A percentile compares a stretch with the other conserved stretches of the same genome.
Evolutionary conservation across 2,329 filamentous ascomycete species (phyloP).

Genomic region (Scytalidium sp.): DNA sequence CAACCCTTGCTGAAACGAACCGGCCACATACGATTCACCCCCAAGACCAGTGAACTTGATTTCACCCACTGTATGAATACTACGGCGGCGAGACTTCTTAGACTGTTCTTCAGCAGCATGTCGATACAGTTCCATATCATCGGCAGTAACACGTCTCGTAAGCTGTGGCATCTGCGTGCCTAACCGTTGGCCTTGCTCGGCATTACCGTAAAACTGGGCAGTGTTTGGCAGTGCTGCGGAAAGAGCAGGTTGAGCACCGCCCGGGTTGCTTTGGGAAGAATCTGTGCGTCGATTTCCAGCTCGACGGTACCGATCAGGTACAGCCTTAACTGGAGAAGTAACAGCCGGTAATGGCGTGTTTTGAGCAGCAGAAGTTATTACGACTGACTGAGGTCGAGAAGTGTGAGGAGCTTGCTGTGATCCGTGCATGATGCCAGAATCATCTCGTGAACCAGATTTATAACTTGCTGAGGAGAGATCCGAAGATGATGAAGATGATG

Average conservation of each 20-base stretch:
- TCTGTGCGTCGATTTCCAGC: conserved; percentile 49
- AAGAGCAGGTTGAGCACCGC: conserved; percentile 42
- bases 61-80: conserved; percentile 66
- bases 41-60: conserved; percentile 13
- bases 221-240: conserved; percentile 52
- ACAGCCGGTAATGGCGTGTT: conserved; percentile 40
- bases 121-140: conserved; percentile 49
- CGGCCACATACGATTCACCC: conserved; percentile 9
- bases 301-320: conserved; percentile 82
- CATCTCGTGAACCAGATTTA: conserved; percentile 48
- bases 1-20: conserved; percentile 21
- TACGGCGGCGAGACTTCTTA: conserved; percentile 77
- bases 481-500: conserved; percentile 29
- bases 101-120: conserved; percentile 60
- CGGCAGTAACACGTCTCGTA: conserved; percentile 16
- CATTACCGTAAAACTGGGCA: conserved; percentile 50
- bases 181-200: conserved; percentile 24
- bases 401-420: conserved; percentile 18
- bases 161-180: conserved; percentile 25
- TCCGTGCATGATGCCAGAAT: conserved; percentile 43
- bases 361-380: conserved; percentile 44
- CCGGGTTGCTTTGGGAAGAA: conserved; percentile 25
- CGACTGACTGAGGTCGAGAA: conserved; percentile 34
- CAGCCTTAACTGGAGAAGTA: conserved; percentile 57
- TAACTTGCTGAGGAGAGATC: conserved; percentile 34